phyloP scores from a whole-genome alignment of 1,139 yeast genomes.

The Scheffersomyces insectosa region DNA sequence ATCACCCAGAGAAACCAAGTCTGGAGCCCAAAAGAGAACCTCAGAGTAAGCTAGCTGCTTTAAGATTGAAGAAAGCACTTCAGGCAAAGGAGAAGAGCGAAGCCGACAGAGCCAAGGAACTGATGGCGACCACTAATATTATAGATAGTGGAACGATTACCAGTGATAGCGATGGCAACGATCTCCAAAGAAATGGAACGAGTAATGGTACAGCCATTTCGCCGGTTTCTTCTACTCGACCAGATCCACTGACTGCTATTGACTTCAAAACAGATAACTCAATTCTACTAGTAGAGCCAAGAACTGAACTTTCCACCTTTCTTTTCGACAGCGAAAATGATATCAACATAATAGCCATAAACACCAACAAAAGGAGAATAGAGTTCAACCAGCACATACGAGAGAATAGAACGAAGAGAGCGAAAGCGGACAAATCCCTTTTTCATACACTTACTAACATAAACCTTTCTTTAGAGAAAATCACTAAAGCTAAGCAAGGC shows the following conservation, averaged over 20 bases:
- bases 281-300: slow-evolving; percentile 13
- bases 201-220: neutral
- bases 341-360: neutral
- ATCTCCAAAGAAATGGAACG: neutral
- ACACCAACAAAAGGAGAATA: slow-evolving; percentile 6
- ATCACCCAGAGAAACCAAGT: neutral
- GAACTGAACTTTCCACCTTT: slow-evolving; percentile 4
- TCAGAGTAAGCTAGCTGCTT: neutral
- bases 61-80: neutral
- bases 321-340: slow-evolving; percentile 2
- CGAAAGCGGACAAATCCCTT: slow-evolving; percentile 20
- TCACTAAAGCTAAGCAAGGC: slow-evolving; percentile 50
- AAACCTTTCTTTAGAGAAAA: slow-evolving; percentile 47
- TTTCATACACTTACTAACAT: slow-evolving; percentile 44
- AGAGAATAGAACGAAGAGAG: slow-evolving; percentile 24
- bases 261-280: slow-evolving; percentile 19
- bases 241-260: neutral
- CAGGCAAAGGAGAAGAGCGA: neutral
- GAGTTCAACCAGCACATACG: slow-evolving; percentile 5
- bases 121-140: neutral
- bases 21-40: neutral
- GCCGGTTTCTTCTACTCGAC: no score
- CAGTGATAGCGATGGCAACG: neutral
- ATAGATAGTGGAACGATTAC: neutral
- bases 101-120: neutral